Evolutionary conservation across 140 eudicot genomes (phyloP).

Genomic region (Senecio squalidus): DNA sequence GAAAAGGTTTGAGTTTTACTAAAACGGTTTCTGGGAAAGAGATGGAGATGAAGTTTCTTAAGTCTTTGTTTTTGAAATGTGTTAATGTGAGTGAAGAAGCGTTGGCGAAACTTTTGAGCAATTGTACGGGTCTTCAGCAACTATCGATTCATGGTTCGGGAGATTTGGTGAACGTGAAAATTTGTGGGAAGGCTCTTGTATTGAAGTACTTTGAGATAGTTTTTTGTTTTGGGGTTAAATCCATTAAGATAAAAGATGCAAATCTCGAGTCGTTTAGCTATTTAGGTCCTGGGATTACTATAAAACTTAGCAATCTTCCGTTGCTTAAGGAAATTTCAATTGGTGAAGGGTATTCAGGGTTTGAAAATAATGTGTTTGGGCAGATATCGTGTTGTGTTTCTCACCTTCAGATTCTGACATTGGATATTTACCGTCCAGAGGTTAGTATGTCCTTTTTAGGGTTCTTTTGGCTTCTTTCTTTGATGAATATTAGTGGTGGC

Average conservation of each 20-base stretch:
- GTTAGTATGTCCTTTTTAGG: slow-evolving; percentile 18
- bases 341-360: slow-evolving; percentile 48
- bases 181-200: slow-evolving; percentile 30
- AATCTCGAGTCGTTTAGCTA: slow-evolving; percentile 45
- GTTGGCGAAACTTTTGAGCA: slow-evolving; percentile 22
- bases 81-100: slow-evolving; percentile 53
- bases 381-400: slow-evolving; percentile 48
- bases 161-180: slow-evolving; percentile 37
- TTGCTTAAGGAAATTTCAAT: slow-evolving; percentile 47
- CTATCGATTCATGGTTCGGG: slow-evolving; percentile 42
- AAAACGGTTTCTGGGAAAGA: slow-evolving; percentile 2
- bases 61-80: slow-evolving; percentile 36
- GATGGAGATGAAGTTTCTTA: slow-evolving; percentile 30
- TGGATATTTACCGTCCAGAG: slow-evolving; percentile 50
- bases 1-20: not conserved
- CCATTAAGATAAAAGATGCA: slow-evolving; percentile 32
- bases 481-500: not conserved
- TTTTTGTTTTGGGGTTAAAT: slow-evolving; percentile 36
- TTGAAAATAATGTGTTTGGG: slow-evolving; percentile 47
- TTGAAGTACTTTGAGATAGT: slow-evolving; percentile 47
- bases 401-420: slow-evolving; percentile 48
- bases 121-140: slow-evolving; percentile 33
- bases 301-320: slow-evolving; percentile 37
- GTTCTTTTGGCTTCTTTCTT: slow-evolving; percentile 1
- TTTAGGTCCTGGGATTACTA: slow-evolving; percentile 38